These are phyloP conservation scores for Serpula lacrymans DNA, from an alignment of 768 basidiomycete genomes.

Conservation along the genomic window DNA sequence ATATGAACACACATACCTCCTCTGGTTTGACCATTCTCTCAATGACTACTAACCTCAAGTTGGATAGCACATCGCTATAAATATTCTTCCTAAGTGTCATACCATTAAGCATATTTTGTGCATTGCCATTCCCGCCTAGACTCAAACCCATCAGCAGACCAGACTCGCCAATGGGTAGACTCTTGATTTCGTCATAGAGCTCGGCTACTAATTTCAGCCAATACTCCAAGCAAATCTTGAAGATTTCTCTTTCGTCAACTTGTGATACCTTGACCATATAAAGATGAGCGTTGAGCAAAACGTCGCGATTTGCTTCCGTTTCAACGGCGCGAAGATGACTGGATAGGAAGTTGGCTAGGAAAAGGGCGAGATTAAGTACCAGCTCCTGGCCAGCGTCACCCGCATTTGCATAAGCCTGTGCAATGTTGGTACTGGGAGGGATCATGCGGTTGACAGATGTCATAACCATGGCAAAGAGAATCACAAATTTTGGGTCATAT, in stretches of 20 bases:
- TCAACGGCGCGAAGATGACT: constrained; percentile 94
- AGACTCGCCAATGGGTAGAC: constrained; percentile 82
- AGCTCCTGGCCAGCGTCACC: constrained; percentile 94
- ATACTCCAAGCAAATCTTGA: constrained; percentile 99
- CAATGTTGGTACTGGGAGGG: constrained; percentile 91
- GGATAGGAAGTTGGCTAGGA: constrained; percentile 94
- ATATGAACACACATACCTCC: constrained; percentile 57
- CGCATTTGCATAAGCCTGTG: constrained; percentile 85
- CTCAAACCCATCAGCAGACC: constrained; percentile 88
- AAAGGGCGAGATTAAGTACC: constrained; percentile 94
- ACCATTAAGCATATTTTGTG: constrained; percentile 66
- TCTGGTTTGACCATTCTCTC: constrained; percentile 99
- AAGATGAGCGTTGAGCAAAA: constrained; percentile 92
- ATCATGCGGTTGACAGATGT: constrained; percentile 96
- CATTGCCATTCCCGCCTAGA: constrained; percentile 63
- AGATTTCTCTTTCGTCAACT: constrained; percentile 97
- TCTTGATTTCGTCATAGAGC: constrained; percentile 96
- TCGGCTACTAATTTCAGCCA: constrained; percentile 96
- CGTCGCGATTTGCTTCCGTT: constrained; percentile 84
- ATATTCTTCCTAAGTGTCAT: constrained; percentile 89
- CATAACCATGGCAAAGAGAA: constrained; percentile 98
- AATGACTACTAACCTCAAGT: constrained; percentile 92
- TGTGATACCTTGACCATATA: constrained; percentile 99
- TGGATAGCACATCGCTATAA: constrained; percentile 92
- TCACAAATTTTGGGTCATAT: constrained; percentile 97